Conservation (phyloP, 1,139 yeast species). For the Yamadazyma buinensis region DNA sequence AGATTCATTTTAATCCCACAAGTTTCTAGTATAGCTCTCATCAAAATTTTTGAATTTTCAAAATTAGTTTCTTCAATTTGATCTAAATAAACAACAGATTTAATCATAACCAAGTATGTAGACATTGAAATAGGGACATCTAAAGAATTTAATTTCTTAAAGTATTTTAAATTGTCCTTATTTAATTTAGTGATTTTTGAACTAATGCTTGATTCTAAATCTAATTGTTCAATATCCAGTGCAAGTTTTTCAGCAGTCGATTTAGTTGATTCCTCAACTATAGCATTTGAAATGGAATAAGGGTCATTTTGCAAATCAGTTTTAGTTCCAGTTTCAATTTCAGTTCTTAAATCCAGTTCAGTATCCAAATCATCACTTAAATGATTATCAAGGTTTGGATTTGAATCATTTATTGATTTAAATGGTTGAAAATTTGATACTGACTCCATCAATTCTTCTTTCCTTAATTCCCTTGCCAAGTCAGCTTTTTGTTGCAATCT, state of each 20-base stretch:
- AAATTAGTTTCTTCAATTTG: constrained; percentile 20
- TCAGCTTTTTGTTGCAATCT: too few species aligned
- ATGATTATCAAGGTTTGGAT: constrained; percentile 21
- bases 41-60: constrained; percentile 25
- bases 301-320: too few species aligned
- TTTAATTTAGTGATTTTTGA: too few species aligned
- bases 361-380: constrained; percentile 21
- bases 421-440: constrained; percentile 2
- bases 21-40: constrained; percentile 31
- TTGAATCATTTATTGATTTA: constrained; percentile 17
- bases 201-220: too few species aligned
- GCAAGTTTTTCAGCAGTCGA: too few species aligned
- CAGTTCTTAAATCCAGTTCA: too few species aligned
- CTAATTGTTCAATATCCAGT: too few species aligned
- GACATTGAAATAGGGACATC: constrained; percentile 29
- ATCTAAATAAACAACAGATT: constrained; percentile 40
- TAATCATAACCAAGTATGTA: constrained; percentile 39
- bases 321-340: too few species aligned
- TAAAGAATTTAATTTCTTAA: constrained; percentile 36
- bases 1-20: constrained; percentile 19
- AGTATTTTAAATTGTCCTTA: constrained; percentile 25
- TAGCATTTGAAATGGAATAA: too few species aligned
- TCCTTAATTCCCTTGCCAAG: too few species aligned
- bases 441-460: too few species aligned
- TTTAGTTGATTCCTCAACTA: too few species aligned